Evolutionary conservation across 2,329 filamentous ascomycete genomes (phyloP), one percentile per base, ranked within the genome.

Genomic region (Gremmenia infestans): DNA sequence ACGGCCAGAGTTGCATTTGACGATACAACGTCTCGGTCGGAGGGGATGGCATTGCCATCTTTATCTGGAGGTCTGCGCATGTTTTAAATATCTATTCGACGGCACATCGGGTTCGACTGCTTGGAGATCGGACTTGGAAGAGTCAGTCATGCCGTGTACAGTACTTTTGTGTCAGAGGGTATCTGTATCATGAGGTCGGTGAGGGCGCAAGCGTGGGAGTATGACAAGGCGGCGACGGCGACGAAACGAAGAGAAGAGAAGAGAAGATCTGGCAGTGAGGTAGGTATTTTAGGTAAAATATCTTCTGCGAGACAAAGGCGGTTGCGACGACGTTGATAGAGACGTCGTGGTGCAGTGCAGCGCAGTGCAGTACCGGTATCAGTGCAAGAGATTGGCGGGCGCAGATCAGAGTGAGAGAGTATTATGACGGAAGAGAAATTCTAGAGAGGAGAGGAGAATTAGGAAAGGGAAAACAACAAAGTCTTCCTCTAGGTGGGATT

Each of bases 51-150:
- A 50, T 56, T 58, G 37, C 58, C 57, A 49, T 65, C 63, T 60
- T 67, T 70, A 62, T 68, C 66, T 57, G 65, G 66, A 50, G 66
- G 67, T 59, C 63, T 58, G 46, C 68, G 68, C 68, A 69, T 70
- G 51, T 52, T 57, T 67, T 53, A 64, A 45, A 4, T 46, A 23
- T 52, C 36, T 53, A 40, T 40, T 58, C 39, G 49, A 55, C 52
- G 28, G 48, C 46, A 55, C 60, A 63, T 65, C 43, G 48, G 53
- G 17, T 50, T 54, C 50, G 54, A 50, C 42, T 52, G 28, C 52
- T 14, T 54, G 48, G 28, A 28, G 45, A 58, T 25, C 35, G n/a
- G 52, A 54, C 53, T 58, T 58, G 39, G 28, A 15, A 49, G 49
- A 50, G 23, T 46, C 54, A 54, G 52, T 40, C 23, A 43, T 37